Evolutionary conservation across 129 eudicot genomes (phyloP).

Genomic region (Helianthus tuberosus): DNA sequence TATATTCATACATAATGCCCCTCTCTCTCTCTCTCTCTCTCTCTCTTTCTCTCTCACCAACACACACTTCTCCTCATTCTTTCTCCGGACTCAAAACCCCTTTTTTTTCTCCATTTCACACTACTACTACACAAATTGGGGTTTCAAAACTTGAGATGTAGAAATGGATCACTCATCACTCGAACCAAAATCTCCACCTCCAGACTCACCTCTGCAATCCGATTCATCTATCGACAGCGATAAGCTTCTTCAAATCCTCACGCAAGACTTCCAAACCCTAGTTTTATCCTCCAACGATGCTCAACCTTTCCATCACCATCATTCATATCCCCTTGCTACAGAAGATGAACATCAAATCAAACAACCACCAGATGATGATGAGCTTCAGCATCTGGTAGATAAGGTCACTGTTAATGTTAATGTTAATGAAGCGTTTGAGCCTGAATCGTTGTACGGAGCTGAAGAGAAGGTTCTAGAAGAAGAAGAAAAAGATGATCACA

Average conservation of each 20-base stretch:
- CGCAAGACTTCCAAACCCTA: slow-evolving; percentile 36
- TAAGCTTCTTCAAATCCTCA: slow-evolving; percentile 4
- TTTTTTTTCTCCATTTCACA: slow-evolving; percentile 12
- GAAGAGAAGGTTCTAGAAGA: slow-evolving; percentile 13
- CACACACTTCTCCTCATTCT: slow-evolving; percentile 25
- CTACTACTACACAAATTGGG: slow-evolving; percentile 1
- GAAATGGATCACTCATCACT: slow-evolving; percentile 33
- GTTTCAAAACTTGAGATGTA: slow-evolving; percentile 37
- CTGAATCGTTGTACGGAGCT: neutral
- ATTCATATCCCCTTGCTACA: neutral
- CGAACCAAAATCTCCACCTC: slow-evolving; percentile 26
- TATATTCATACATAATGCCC: neutral
- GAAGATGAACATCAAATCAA: slow-evolving; percentile 31
- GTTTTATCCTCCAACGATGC: slow-evolving; percentile 19
- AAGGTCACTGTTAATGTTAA: slow-evolving; percentile 24
- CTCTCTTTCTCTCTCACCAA: slow-evolving; percentile 6
- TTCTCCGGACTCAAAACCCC: slow-evolving; percentile 28
- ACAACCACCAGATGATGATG: slow-evolving; percentile 27
- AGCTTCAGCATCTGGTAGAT: slow-evolving; percentile 26
- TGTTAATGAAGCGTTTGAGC: slow-evolving; percentile 7
- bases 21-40: neutral
- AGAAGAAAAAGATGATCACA: neutral
- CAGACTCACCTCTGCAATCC: slow-evolving; percentile 27
- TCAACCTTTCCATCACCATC: slow-evolving; percentile 12
- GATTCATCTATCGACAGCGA: slow-evolving; percentile 22